These are phyloP conservation scores for Paralagenidium karlingii DNA, from an alignment of 352 stramenopile genomes.

Conservation along the genomic window DNA sequence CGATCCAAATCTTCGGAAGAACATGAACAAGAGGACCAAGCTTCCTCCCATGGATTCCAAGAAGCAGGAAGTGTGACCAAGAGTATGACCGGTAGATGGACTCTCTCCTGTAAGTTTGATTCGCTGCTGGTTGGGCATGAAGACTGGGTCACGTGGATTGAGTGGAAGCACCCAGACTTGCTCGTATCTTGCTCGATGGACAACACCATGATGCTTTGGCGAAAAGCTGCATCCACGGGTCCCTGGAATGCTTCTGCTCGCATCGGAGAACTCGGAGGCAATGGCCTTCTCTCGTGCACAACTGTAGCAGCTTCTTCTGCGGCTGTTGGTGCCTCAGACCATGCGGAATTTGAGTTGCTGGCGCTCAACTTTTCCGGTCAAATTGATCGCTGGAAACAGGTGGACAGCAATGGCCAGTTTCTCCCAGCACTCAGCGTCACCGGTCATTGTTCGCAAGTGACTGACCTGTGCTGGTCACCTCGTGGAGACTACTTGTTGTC, in stretches of 20 bases:
- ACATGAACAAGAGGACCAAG: neutral
- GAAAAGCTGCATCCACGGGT: constrained; percentile 6
- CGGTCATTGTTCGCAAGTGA: constrained; percentile 40
- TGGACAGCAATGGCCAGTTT: constrained; percentile 16
- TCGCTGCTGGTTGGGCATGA: constrained; percentile 57
- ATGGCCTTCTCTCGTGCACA: constrained; percentile 34
- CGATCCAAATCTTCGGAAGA: too few relatives aligned
- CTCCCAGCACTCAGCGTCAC: constrained; percentile 31
- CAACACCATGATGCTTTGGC: constrained; percentile 63
- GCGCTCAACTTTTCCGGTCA: constrained; percentile 50
- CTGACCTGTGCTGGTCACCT: constrained; percentile 52
- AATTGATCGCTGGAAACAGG: constrained; percentile 48
- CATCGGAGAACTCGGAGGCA: constrained; percentile 41
- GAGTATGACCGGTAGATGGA: too few relatives aligned
- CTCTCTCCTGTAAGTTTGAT: too few relatives aligned
- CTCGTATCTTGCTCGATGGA: constrained; percentile 69
- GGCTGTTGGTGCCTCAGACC: too few relatives aligned
- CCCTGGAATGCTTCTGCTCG: constrained; percentile 35
- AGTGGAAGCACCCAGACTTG: constrained; percentile 17
- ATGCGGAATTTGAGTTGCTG: constrained; percentile 55
- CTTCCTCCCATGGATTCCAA: constrained; percentile 14
- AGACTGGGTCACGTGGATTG: constrained; percentile 68
- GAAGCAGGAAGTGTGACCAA: constrained; percentile 24
- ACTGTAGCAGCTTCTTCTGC: too few relatives aligned
- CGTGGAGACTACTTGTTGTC: constrained; percentile 50